Percentiles rank a stretch among this genome's conserved stretches.
Conservation (phyloP, 345 rosid species). For the Noccaea bulbosa region DNA sequence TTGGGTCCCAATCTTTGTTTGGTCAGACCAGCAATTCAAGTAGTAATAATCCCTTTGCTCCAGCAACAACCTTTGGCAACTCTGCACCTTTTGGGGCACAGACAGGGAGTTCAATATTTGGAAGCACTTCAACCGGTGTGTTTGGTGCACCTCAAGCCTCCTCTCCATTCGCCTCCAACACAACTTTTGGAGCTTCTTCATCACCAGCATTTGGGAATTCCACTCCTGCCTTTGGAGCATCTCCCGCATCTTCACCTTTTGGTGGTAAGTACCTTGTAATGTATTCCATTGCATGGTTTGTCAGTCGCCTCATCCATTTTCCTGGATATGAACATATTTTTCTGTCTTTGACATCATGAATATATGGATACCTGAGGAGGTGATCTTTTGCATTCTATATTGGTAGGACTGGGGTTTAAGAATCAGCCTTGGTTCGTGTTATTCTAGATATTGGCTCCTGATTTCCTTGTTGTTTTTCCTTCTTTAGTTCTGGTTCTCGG, state of each 20-base stretch:
- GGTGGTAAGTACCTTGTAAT: slow-evolving; percentile 58
- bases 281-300: slow-evolving; percentile 3
- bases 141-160: slow-evolving; percentile 78
- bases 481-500: slow-evolving; percentile 6
- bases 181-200: slow-evolving; percentile 76
- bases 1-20: slow-evolving; percentile 74
- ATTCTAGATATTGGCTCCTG: not conserved
- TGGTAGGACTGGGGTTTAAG: too few species aligned
- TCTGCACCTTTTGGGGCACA: slow-evolving; percentile 83
- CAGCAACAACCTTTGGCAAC: slow-evolving; percentile 68
- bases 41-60: slow-evolving; percentile 80
- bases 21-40: slow-evolving; percentile 72
- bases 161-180: slow-evolving; percentile 64
- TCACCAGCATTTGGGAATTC: slow-evolving; percentile 81
- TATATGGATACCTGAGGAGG: not conserved
- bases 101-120: slow-evolving; percentile 78
- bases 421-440: too few species aligned
- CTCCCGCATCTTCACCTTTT: slow-evolving; percentile 78
- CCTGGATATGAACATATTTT: not conserved
- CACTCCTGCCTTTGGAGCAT: slow-evolving; percentile 69
- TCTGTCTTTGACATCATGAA: slow-evolving; percentile 17
- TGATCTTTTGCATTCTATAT: slow-evolving; percentile 20
- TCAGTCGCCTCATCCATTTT: slow-evolving; percentile 5
- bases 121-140: slow-evolving; percentile 90
- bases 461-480: slow-evolving; percentile 12